phyloP scores from a whole-genome alignment of 2,329 filamentous ascomycete genomes.

The Orbilia oligospora region DNA sequence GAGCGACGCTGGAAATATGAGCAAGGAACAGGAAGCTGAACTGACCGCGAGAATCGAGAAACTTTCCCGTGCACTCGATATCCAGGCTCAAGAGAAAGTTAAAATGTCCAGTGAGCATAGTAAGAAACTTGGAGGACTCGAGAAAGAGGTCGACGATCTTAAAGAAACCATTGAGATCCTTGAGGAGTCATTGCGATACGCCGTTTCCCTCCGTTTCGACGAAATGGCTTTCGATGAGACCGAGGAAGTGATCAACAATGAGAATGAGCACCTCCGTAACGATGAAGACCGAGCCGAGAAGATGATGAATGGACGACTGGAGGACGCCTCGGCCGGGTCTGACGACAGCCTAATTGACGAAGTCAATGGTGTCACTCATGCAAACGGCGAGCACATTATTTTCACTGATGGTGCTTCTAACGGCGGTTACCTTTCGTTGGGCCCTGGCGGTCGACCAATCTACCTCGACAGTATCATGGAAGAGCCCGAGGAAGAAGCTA shows the following conservation, averaged over 20 bases:
- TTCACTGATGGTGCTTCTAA: constrained; percentile 56
- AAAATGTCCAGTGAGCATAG: constrained; percentile 36
- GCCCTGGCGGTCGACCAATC: constrained; percentile 27
- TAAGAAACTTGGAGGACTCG: constrained; percentile 44
- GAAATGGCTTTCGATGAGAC: constrained; percentile 33
- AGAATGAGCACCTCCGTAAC: constrained; percentile 34
- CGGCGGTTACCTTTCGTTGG: constrained; percentile 30
- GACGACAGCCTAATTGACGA: constrained; percentile 58
- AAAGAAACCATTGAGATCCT: constrained; percentile 56
- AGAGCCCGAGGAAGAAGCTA: constrained; percentile 55
- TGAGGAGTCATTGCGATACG: constrained; percentile 52
- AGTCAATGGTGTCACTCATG: constrained; percentile 39
- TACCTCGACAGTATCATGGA: constrained; percentile 59
- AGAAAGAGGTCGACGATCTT: constrained; percentile 52
- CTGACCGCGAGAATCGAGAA: constrained; percentile 31
- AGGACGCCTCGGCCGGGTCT: constrained; percentile 51
- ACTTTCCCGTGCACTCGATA: constrained; percentile 32
- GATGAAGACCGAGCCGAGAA: constrained; percentile 52
- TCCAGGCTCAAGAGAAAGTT: constrained; percentile 40
- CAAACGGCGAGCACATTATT: constrained; percentile 37
- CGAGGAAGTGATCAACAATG: constrained; percentile 20
- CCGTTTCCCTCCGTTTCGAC: constrained; percentile 41
- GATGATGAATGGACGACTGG: constrained; percentile 57
- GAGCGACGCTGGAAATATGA: constrained; percentile 24
- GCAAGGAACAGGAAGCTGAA: constrained; percentile 35